Base-by-base conservation (phyloP, 257 asterid species). In the Verbena officinalis region DNA sequence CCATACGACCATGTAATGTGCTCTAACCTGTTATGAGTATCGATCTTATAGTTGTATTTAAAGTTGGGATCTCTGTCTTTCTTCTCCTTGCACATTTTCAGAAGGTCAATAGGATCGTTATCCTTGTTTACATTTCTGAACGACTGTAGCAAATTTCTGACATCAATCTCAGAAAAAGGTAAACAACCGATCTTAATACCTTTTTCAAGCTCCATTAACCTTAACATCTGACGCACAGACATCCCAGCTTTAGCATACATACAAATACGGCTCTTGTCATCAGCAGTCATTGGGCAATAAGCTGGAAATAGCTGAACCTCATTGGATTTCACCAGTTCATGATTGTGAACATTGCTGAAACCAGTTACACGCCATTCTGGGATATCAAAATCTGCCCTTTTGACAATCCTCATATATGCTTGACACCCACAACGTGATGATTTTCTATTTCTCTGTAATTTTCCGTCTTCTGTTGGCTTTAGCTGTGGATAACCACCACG, bases 341-440 rank as follows among this genome's bases (percentile, higher is more conserved):
- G 91, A 62, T 79, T 84, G 60, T 84, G 91, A 42, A 42, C 68
- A 77, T 84, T 84, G 43, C 56, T 72, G 61, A 84, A 81, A 62
- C 84, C 83, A 9, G 85, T 84, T 24, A 84, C 73, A 38, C 82
- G 78, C 91, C 91, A 84, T 71, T 84, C 91, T 5, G 84, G 78
- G 36, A 84, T 79, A 16, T 75, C 81, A 8, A 67, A 84, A 55
- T 81, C 85, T 12, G 79, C 82, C 56, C 77, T 58, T 68, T 75
- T 84, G 14, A 72, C 82, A 13, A 84, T 81, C 68, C 91, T 75
- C 85, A 84, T 69, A 19, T 84, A 78, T 1, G 91, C 87, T 62
- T 69, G 83, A 69, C 91, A 84, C 59, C 91, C 91, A 49, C 91
- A 84, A 5, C 91, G 83, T 1, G 85, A 74, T 38, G 87, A 81